These are phyloP conservation scores for Cytospora leucostoma DNA, from an alignment of 2,329 filamentous ascomycete genomes.

Conservation along the genomic window DNA sequence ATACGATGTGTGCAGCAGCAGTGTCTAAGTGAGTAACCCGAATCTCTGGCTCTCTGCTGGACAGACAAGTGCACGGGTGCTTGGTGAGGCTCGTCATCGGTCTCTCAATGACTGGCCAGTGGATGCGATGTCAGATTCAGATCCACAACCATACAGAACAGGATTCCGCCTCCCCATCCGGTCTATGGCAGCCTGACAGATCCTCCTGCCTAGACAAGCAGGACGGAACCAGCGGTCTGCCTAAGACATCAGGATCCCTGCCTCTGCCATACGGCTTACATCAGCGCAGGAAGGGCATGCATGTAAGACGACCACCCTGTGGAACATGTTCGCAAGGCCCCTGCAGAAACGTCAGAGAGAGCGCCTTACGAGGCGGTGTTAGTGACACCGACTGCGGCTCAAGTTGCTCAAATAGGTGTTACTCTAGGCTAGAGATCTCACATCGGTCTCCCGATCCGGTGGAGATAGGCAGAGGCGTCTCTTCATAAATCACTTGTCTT, in stretches of 20 bases:
- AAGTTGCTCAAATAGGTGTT: neutral
- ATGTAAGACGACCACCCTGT: constrained; percentile 20
- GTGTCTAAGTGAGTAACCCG: no score
- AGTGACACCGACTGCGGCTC: constrained; percentile 24
- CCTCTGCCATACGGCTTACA: constrained; percentile 22
- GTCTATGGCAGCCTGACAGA: neutral
- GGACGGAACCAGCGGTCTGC: constrained; percentile 22
- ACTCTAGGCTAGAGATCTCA: neutral
- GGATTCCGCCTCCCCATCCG: neutral
- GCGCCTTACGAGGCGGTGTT: constrained; percentile 23
- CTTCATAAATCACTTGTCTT: neutral
- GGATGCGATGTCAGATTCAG: neutral
- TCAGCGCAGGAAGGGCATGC: constrained; percentile 16
- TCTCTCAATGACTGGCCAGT: neutral
- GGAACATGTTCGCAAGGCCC: constrained; percentile 10
- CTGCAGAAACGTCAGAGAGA: neutral
- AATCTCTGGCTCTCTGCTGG: no score
- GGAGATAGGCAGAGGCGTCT: neutral
- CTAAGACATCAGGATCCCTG: constrained; percentile 10
- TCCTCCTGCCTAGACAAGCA: constrained; percentile 3
- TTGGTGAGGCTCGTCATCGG: no score
- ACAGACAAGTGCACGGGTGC: no score
- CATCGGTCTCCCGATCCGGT: neutral
- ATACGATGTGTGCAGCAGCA: no score
- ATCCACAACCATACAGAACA: no score